Evolutionary conservation across 345 rosid species (phyloP), one percentile per base, ranked within the genome.

Genomic region (Viola odorata): DNA sequence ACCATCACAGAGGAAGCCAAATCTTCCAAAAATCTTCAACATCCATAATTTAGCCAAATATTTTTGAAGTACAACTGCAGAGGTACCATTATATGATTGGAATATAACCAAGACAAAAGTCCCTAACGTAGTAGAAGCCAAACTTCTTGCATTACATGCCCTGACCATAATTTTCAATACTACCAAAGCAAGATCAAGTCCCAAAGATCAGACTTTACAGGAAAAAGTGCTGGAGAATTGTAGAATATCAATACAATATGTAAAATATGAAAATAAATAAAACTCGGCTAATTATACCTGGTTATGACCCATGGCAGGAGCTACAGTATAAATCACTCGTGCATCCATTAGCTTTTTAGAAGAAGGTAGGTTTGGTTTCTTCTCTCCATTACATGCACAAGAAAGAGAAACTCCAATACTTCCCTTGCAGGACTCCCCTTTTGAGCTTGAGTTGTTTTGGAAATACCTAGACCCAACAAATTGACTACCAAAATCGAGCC

Each of bases 221-320:
- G 36, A 5, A 1, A 1, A 38, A 14, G 9, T 45, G 5, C 44
- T 5, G 32, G 32, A 0, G 32, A 23, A 23, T 1, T 23, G 32
- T 23, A 49, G 8, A 11, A 48, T 10, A 49, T 7, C 45, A 16
- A 50, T 40, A 3, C 42, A 12, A 40, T 12, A 47, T 14, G 0
- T 53, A 50, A n/a, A n/a, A n/a, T n/a, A n/a, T n/a, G n/a, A n/a
- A n/a, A n/a, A n/a, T n/a, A n/a, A 58, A 36, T 11, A 23, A 42
- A 48, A 50, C 14, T 51, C 12, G 12, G 17, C 6, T 11, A 9
- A 58, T 57, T 4, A 54, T 68, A 86, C 92, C 98, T 84, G 73
- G 81, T 86, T 88, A 77, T 89, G 98, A 59, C 96, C 96, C 85
- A 91, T 66, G 41, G 96, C 96, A 7, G 98, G 75, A 60, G 95